phyloP scores from a whole-genome alignment of 192 early-diverging fungal genomes.

The Coemansia sp. region DNA sequence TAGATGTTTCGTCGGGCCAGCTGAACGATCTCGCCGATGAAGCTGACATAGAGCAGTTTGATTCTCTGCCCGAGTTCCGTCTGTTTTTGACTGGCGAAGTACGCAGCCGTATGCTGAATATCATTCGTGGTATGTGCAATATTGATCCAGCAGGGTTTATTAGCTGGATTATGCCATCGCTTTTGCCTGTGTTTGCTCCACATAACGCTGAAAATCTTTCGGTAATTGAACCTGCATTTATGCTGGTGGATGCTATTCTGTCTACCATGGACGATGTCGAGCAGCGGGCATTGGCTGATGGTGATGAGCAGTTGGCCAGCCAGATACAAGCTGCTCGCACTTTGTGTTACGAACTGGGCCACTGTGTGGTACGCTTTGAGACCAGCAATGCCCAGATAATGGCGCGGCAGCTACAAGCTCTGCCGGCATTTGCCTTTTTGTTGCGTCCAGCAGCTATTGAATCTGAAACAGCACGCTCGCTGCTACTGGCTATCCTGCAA shows the following conservation, averaged over 20 bases:
- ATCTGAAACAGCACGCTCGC: constrained; percentile 13
- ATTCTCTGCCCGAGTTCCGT: constrained; percentile 29
- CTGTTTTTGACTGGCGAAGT: constrained; percentile 29
- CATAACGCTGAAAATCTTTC: constrained; percentile 1
- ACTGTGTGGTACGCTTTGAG: constrained; percentile 11
- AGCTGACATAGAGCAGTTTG: constrained; percentile 38
- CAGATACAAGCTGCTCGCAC: constrained; percentile 14
- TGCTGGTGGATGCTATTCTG: constrained; percentile 30
- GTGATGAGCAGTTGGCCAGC: not conserved
- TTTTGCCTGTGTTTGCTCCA: constrained; percentile 17
- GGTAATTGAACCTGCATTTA: constrained; percentile 34
- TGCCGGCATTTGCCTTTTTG: constrained; percentile 45
- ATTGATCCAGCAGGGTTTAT: constrained; percentile 44
- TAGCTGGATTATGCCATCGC: constrained; percentile 44
- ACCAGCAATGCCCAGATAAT: not conserved
- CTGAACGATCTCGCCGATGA: constrained; percentile 14
- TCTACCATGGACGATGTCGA: constrained; percentile 41
- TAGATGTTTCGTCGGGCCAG: not conserved
- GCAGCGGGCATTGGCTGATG: constrained; percentile 40
- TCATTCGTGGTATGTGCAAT: constrained; percentile 39
- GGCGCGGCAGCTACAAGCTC: constrained; percentile 33
- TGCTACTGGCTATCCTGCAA: constrained; percentile 34
- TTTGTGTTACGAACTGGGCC: constrained; percentile 34
- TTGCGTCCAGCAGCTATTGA: constrained; percentile 28
- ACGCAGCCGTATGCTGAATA: constrained; percentile 32